Conservation (phyloP, 2,329 filamentous ascomycete species). For the Diaporthe sp. region DNA sequence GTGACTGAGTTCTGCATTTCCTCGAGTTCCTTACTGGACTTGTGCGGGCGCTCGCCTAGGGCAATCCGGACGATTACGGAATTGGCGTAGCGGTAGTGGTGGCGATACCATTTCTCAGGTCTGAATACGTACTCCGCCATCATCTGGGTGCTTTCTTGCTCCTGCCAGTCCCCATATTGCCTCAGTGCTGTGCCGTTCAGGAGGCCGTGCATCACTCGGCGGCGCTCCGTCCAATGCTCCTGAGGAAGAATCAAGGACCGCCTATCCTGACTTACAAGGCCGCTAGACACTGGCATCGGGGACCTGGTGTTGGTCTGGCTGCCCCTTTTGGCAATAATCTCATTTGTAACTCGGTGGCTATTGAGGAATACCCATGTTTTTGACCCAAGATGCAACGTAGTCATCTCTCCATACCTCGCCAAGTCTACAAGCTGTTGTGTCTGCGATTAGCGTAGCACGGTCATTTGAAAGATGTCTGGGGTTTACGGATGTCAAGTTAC, state of each 20-base stretch:
- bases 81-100: constrained; percentile 54
- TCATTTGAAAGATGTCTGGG: background rate
- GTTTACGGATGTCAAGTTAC: background rate
- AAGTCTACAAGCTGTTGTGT: background rate
- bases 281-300: background rate
- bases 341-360: background rate
- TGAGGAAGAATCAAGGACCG: constrained; percentile 47
- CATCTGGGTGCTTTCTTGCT: constrained; percentile 49
- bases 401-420: background rate
- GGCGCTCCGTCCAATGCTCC: constrained; percentile 47
- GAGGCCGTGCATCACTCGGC: constrained; percentile 51
- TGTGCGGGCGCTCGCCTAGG: constrained; percentile 45
- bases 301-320: background rate
- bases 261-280: constrained; percentile 31
- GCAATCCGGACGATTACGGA: constrained; percentile 50
- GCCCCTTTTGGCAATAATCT: background rate
- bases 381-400: background rate
- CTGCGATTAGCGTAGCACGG: background rate
- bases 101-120: constrained; percentile 49
- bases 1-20: constrained; percentile 50
- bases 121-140: constrained; percentile 47
- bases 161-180: constrained; percentile 47
- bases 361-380: background rate
- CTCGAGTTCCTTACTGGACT: constrained; percentile 46
- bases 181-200: constrained; percentile 48